Evolutionary conservation across 2,329 filamentous ascomycete species (phyloP).

Genomic region (Thelonectria rubi): DNA sequence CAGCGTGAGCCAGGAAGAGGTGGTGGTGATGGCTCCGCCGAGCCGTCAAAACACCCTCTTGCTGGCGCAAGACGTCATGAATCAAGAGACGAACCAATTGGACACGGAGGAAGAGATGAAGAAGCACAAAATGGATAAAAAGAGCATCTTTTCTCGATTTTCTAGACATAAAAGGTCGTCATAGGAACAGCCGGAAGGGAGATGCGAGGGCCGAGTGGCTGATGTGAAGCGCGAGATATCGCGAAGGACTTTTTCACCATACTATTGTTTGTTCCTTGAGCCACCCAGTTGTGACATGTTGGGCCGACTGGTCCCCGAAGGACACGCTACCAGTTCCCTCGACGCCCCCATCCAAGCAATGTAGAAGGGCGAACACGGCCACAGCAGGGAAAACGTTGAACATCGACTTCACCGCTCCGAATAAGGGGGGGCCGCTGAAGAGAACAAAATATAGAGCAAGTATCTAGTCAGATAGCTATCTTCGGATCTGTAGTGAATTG

Average conservation of each 20-base stretch:
- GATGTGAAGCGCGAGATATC: not conserved
- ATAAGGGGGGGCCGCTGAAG: too few relatives aligned
- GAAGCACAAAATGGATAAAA: constrained; percentile 6
- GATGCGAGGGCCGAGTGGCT: not conserved
- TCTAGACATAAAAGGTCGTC: not conserved
- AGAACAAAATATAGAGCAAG: too few relatives aligned
- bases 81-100: constrained; percentile 61
- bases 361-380: too few relatives aligned
- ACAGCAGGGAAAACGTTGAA: too few relatives aligned
- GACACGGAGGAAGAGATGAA: constrained; percentile 50
- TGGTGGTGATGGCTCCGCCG: not conserved
- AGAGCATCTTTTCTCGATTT: not conserved
- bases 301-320: too few relatives aligned
- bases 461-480: too few relatives aligned
- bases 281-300: too few relatives aligned
- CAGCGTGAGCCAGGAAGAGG: not conserved
- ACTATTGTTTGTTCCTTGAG: too few relatives aligned
- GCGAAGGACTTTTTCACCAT: too few relatives aligned
- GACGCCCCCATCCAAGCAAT: too few relatives aligned
- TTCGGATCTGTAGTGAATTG: not conserved
- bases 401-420: too few relatives aligned
- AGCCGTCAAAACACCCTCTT: constrained; percentile 54
- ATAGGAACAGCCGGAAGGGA: not conserved
- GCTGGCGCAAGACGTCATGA: constrained; percentile 62
- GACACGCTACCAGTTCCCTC: too few relatives aligned